A percentile compares a stretch with the other conserved stretches of the same genome.
Conservation (phyloP, 1,284 basidiomycete species). For the Laetiporus sulphureus region DNA sequence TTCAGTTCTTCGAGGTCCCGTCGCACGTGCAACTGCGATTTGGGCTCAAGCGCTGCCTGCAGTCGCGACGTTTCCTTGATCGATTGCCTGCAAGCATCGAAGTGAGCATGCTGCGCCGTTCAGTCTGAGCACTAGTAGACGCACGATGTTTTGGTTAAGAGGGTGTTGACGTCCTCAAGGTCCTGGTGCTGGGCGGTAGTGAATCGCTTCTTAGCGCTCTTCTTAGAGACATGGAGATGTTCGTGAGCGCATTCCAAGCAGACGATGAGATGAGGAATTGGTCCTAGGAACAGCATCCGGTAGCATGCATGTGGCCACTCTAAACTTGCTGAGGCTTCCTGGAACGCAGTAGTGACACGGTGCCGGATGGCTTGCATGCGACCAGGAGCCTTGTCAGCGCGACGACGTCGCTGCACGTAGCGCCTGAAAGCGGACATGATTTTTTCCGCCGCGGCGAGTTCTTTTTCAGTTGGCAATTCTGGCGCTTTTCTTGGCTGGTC, state of each 20-base stretch:
- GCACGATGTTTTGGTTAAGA: conserved; percentile 2
- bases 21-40: conserved; percentile 1
- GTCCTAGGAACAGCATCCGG: conserved; percentile 39
- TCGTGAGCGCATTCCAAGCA: conserved; percentile 33
- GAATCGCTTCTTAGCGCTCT: conserved; percentile 5
- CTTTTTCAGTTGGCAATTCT: conserved; percentile 21
- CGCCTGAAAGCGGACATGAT: background rate
- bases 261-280: conserved; percentile 41
- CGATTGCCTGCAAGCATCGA: background rate
- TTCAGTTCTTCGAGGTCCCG: conserved; percentile 3
- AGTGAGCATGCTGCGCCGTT: conserved; percentile 11
- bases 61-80: background rate
- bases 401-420: too few species aligned
- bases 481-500: conserved; percentile 13
- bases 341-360: conserved; percentile 18
- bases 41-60: conserved; percentile 1
- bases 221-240: conserved; percentile 26
- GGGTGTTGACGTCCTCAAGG: conserved; percentile 12
- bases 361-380: background rate
- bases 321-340: conserved; percentile 25
- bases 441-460: conserved; percentile 22
- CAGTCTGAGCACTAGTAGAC: background rate
- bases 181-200: conserved; percentile 8
- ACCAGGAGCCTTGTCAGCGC: too few species aligned
- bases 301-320: conserved; percentile 31